A percentile compares a stretch with the other conserved stretches of the same genome.
Conservation (phyloP, 192 early-diverging fungal genomes). For the Glomus cerebriforme region DNA sequence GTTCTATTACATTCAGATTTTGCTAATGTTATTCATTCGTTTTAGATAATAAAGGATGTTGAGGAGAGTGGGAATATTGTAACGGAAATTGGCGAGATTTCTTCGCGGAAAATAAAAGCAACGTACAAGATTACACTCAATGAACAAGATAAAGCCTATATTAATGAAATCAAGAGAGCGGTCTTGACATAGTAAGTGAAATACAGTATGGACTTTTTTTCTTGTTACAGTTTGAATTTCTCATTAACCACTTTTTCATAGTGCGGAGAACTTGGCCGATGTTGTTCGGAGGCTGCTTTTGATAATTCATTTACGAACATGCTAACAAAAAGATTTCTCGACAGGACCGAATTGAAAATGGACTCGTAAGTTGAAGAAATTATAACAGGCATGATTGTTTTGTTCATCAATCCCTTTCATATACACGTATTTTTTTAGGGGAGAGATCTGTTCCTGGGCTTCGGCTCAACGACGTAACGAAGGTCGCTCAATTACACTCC, state of each 20-base stretch:
- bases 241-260: background rate
- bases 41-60: constrained; percentile 31
- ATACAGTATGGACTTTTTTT: background rate
- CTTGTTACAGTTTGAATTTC: constrained; percentile 11
- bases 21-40: constrained; percentile 20
- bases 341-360: constrained; percentile 32
- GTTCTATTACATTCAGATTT: constrained; percentile 28
- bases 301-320: constrained; percentile 35
- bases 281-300: constrained; percentile 28
- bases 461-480: constrained; percentile 30
- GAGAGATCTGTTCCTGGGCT: constrained; percentile 36
- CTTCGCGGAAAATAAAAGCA: constrained; percentile 15
- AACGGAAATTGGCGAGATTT: constrained; percentile 26
- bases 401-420: background rate
- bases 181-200: constrained; percentile 27
- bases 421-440: constrained; percentile 30
- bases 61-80: constrained; percentile 16
- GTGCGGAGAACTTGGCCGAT: constrained; percentile 28
- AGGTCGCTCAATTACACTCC: constrained; percentile 31
- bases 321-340: constrained; percentile 33
- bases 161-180: constrained; percentile 13
- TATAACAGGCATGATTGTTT: background rate
- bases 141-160: constrained; percentile 11
- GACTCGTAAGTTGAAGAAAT: constrained; percentile 34
- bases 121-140: constrained; percentile 17